Evolutionary conservation across 257 asterid species (phyloP).

Genomic region (Cordia subcordata): DNA sequence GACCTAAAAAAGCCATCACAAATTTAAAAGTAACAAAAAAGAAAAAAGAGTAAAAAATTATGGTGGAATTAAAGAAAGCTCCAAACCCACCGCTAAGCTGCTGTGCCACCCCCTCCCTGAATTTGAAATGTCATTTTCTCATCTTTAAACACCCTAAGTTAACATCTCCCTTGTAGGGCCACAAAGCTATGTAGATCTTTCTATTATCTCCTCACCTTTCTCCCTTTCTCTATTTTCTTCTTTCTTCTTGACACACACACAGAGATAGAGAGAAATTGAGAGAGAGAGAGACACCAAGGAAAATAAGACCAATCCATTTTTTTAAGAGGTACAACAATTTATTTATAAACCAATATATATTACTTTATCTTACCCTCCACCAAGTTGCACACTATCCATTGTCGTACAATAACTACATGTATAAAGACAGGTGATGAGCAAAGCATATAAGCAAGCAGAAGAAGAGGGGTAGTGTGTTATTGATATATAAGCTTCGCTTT

Average conservation of each 20-base stretch:
- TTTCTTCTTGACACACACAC: not conserved
- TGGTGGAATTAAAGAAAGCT: slow-evolving; percentile 45
- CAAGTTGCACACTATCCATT: not conserved
- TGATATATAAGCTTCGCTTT: too few species aligned
- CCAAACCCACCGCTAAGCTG: slow-evolving; percentile 72
- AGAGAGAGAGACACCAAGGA: not conserved
- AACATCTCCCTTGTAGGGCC: slow-evolving; percentile 55
- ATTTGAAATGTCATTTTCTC: slow-evolving; percentile 66
- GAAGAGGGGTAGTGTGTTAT: too few species aligned
- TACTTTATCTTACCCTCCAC: not conserved
- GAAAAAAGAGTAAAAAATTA: slow-evolving; percentile 20
- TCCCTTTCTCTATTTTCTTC: slow-evolving; percentile 9
- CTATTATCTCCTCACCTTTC: slow-evolving; percentile 19
- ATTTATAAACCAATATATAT: not conserved
- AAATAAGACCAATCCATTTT: not conserved
- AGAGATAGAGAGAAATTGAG: not conserved
- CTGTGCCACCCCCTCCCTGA: slow-evolving; percentile 58
- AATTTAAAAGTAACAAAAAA: too few species aligned
- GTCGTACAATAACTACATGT: not conserved
- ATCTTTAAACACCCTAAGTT: slow-evolving; percentile 45
- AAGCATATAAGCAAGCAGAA: too few species aligned
- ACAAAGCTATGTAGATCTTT: slow-evolving; percentile 50
- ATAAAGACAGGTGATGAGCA: not conserved
- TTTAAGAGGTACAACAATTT: too few species aligned
- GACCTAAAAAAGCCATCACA: not conserved